Percentiles rank a stretch among this genome's conserved stretches.
Evolutionary conservation across 2,329 filamentous ascomycete species (phyloP).

Genomic region (Curvularia spicifera): DNA sequence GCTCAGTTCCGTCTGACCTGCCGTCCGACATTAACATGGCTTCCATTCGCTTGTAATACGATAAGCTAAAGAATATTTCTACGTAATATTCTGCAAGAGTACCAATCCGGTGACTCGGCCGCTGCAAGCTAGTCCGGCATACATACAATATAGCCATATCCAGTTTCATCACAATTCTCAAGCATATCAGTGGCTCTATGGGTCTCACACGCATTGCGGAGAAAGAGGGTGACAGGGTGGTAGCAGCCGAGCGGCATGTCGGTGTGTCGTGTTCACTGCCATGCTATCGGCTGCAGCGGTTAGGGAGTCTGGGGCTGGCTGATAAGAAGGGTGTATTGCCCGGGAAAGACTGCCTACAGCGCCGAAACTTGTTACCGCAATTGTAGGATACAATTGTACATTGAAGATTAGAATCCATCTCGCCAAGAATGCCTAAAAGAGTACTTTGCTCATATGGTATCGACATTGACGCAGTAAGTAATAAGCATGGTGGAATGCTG

Average conservation of each 20-base stretch:
- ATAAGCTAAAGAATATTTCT: not conserved
- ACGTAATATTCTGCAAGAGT: conserved; percentile 3
- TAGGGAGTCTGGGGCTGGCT: not conserved
- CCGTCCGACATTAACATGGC: conserved; percentile 6
- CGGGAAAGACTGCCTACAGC: not conserved
- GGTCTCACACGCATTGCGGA: not conserved
- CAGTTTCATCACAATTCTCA: not conserved
- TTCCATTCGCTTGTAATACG: conserved; percentile 3
- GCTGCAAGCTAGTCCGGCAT: conserved; percentile 9
- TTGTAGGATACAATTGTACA: not conserved
- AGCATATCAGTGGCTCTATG: conserved; percentile 1
- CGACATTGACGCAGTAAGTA: conserved; percentile 50
- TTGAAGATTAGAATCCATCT: not conserved
- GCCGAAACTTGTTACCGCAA: not conserved
- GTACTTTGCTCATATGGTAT: conserved; percentile 52
- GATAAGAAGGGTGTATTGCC: conserved; percentile 6
- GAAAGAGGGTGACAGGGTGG: not conserved
- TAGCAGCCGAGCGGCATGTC: not conserved
- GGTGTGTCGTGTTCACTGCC: not conserved
- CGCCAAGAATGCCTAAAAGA: conserved; percentile 42
- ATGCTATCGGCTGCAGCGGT: not conserved
- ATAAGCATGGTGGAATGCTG: not conserved
- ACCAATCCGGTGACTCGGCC: not conserved
- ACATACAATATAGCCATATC: conserved; percentile 3
- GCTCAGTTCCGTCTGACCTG: conserved; percentile 27